Base-by-base conservation (phyloP, 768 basidiomycete species). In the Rickenella mellea region DNA sequence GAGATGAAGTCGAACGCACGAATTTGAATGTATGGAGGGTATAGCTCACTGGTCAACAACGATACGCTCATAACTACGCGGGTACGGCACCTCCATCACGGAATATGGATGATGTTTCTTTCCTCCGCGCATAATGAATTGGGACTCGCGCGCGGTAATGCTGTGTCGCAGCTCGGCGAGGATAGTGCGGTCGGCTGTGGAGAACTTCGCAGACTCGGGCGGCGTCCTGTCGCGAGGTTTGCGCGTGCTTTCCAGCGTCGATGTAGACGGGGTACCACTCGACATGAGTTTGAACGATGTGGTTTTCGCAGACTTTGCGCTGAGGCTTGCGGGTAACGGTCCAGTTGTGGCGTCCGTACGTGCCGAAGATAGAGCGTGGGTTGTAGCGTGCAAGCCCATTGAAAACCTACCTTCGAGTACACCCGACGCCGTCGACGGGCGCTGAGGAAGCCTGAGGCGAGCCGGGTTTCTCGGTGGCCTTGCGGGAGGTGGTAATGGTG, bases 1-100 rank as follows among this genome's bases (percentile, higher is more conserved):
- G 27, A 43, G 36, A 19, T 21, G 27, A 28, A 47, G 33, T 30
- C 31, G 41, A 44, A 38, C 39, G 37, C 20, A 42, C 4, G 30
- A 8, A 30, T 9, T 6, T 22, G 20, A 39, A 32, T n/a, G 22
- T 39, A 48, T 17, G 35, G 39, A 48, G 27, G 25, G 30, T 31
- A 17, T 40, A 9, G 74, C 82, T 66, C 54, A 84, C 83, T 80
- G 53, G 61, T 85, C 83, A 20, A 83, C 55, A 28, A 76, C 73
- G 25, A 73, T 68, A 14, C 70, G 60, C 43, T 77, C 80, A 52
- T 81, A 84, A 51, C 69, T 74, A 48, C 78, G 66, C 6, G 83
- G 82, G 55, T 83, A 86, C 10, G 83, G 82, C 4, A 78, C 81
- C 36, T 73, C 70, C 12, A 65, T 54, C 27, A 56, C 54, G 5